Base-by-base conservation (phyloP, 768 basidiomycete genomes). In the Leucosporidium scottii region DNA sequence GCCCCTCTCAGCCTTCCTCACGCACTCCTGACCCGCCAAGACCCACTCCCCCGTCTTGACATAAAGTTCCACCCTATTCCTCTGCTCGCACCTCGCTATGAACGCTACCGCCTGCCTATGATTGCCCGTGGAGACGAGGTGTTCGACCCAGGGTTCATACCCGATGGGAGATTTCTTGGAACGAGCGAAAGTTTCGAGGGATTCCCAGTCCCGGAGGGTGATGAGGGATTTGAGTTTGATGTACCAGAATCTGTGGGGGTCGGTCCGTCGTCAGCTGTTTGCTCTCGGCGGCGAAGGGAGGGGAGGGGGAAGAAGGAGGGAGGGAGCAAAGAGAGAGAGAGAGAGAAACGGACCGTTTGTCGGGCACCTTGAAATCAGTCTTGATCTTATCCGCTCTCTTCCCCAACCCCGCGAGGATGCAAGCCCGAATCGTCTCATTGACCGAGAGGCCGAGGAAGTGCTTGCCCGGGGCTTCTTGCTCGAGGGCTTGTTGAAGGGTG, bases 111-210 rank as follows among this genome's bases (percentile, higher is more conserved):
- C 96, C 75, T 94, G 89, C 75, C 85, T 89, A 31, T 78, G 74
- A 76, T 87, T 85, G 0, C 90, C 90, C 49, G 86, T 84, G 59
- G 85, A 82, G 34, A 90, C 84, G 48, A 96, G 82, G 72, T 90
- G 86, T 48, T 82, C 85, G 30, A 93, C 91, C 76, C 92, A 92
- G 0, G 88, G 83, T 76, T 97, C 93, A 75, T 94, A 98, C 1
- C 96, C 94, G 66, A 98, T 97, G 6, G 94, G 93, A 77, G 89
- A 91, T 72, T 91, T 84, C 78, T 85, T 93, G 47, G 87, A 88
- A 73, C 86, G 88, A 2, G 92, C 85, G 76, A 99, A 94, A 0
- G 83, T 76, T 58, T 97, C 92, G 20, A 98, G 82, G 2, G 83
- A 86, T 44, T 93, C 89, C 78, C 93, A 98, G 78, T 96, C 91